Conservation (phyloP, 78 protist genomes). For the Dictyostelium intermedium region DNA sequence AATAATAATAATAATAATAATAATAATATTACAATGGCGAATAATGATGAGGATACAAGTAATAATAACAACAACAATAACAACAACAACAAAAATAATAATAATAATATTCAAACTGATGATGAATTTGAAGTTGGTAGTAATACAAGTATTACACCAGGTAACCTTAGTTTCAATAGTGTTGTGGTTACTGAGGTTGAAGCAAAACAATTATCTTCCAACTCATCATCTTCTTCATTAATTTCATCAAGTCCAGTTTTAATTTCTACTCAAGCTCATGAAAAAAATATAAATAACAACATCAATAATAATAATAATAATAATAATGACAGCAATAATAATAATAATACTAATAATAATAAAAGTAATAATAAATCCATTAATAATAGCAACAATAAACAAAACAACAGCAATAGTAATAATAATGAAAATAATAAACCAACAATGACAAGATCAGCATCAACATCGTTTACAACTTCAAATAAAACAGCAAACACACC, state of each 20-base stretch:
- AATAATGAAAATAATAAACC: background rate
- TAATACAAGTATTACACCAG: background rate
- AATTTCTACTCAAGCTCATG: background rate
- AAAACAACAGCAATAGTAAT: background rate
- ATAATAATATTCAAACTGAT: background rate
- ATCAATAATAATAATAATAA: background rate
- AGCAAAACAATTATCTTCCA: background rate
- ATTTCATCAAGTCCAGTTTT: background rate
- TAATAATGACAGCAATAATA: background rate
- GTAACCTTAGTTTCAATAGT: background rate
- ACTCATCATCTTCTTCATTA: background rate
- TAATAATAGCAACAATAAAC: background rate
- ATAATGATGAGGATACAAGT: background rate
- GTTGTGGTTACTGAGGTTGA: background rate
- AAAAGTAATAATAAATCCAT: background rate
- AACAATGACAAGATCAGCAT: background rate
- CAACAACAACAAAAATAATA: no score
- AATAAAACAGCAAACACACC: background rate
- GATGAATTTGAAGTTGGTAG: background rate
- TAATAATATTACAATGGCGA: background rate
- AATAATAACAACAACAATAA: background rate
- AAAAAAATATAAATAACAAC: background rate
- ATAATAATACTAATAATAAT: background rate
- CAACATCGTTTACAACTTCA: slow-evolving; percentile 11
- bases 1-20: background rate